Percentiles rank a stretch among this genome's conserved stretches.
Conservation (phyloP, 805 yeast species). For the Starmerella floris region DNA sequence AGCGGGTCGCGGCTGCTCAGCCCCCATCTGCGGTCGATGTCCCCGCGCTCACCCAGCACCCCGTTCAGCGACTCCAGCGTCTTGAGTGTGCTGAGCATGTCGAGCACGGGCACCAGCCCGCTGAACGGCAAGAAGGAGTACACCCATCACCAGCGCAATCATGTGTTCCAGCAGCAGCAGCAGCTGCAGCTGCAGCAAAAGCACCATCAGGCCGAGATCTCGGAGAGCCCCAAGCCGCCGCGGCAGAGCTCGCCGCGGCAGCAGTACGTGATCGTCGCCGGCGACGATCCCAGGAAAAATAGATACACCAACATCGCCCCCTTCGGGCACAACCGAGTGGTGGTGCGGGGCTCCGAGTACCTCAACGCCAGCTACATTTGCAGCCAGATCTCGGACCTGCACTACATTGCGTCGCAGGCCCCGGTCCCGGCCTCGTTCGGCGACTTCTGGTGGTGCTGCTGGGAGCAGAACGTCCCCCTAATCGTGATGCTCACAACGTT, state of each 20-base stretch:
- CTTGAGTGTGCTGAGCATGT: not conserved
- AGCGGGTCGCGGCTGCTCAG: conserved; percentile 1
- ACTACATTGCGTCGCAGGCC: conserved; percentile 86
- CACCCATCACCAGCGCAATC: conserved; percentile 4
- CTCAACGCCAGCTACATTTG: conserved; percentile 70
- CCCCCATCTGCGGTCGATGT: conserved; percentile 1
- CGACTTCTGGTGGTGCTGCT: conserved; percentile 73
- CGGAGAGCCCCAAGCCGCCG: not conserved
- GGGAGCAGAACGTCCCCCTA: conserved; percentile 51
- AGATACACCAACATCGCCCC: conserved; percentile 82
- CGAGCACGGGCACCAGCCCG: conserved; percentile 4
- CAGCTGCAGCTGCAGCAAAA: not conserved
- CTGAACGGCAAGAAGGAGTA: conserved; percentile 1
- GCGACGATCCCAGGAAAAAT: conserved; percentile 76
- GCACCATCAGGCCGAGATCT: not conserved
- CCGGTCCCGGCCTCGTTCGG: conserved; percentile 67
- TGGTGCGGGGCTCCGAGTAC: conserved; percentile 43
- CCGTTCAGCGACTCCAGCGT: conserved; percentile 6
- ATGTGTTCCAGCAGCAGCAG: conserved; percentile 2
- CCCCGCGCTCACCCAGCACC: conserved; percentile 10
- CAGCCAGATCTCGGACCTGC: conserved; percentile 29
- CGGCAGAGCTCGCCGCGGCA: conserved; percentile 14
- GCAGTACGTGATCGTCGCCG: conserved; percentile 46
- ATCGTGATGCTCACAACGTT: conserved; percentile 62
- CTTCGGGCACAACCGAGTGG: conserved; percentile 71